These are phyloP conservation scores for Mortierella polycephala DNA, from an alignment of 371 early-diverging fungal species.

Conservation along the genomic window DNA sequence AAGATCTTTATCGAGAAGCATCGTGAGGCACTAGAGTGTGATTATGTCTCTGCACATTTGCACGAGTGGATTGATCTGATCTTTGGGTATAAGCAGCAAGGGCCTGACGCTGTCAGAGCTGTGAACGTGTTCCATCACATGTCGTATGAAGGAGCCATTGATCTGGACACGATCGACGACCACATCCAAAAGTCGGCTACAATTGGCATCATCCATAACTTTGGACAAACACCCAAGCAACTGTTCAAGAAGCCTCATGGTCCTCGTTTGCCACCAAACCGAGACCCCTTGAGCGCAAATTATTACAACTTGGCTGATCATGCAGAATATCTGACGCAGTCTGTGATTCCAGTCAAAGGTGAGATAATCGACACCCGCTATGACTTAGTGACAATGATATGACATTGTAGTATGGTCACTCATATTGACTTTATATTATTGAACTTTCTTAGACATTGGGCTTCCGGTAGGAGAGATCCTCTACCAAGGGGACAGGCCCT, in stretches of 20 bases:
- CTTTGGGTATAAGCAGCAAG: conserved; percentile 92
- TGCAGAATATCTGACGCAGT: conserved; percentile 66
- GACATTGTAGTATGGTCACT: not conserved
- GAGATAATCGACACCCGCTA: not conserved
- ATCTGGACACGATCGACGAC: conserved; percentile 88
- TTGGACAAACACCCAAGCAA: conserved; percentile 94
- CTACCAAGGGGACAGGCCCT: conserved; percentile 63
- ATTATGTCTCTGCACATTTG: conserved; percentile 84
- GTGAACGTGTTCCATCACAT: conserved; percentile 92
- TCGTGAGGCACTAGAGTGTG: conserved; percentile 92
- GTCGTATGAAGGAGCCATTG: conserved; percentile 93
- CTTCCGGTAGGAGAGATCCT: conserved; percentile 66
- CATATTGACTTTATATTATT: not conserved
- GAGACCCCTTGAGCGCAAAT: conserved; percentile 54
- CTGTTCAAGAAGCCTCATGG: conserved; percentile 86
- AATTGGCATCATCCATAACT: conserved; percentile 93
- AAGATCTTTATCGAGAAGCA: conserved; percentile 89
- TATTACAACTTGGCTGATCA: conserved; percentile 64
- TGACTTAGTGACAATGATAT: not conserved
- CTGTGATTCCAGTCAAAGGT: conserved; percentile 67
- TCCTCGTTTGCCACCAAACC: conserved; percentile 53
- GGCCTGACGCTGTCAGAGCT: conserved; percentile 81
- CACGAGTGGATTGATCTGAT: conserved; percentile 94
- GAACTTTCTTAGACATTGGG: conserved; percentile 58
- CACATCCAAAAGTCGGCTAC: conserved; percentile 91